phyloP scores from a whole-genome alignment of 1,284 basidiomycete genomes.

The Neolentinus lepideus region DNA sequence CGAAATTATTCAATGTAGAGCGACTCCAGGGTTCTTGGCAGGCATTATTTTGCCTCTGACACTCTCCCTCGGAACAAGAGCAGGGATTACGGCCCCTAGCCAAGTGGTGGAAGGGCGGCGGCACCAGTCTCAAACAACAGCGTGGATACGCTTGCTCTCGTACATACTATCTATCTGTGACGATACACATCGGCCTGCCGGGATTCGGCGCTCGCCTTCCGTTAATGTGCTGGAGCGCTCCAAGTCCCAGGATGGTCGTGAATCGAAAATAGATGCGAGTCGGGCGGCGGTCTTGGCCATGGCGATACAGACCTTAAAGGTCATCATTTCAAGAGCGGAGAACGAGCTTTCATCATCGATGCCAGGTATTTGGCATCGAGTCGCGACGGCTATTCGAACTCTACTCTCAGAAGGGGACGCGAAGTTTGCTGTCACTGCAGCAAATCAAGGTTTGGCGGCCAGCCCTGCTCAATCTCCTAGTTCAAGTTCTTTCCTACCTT shows the following conservation, averaged over 20 bases:
- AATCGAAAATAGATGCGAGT: slow-evolving; percentile 16
- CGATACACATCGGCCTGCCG: slow-evolving; percentile 11
- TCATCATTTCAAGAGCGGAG: slow-evolving; percentile 57
- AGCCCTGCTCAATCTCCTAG: slow-evolving; percentile 39
- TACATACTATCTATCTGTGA: slow-evolving; percentile 48
- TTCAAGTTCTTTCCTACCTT: slow-evolving; percentile 17
- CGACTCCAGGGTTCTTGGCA: slow-evolving; percentile 51
- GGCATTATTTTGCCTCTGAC: slow-evolving; percentile 59
- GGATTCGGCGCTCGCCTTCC: slow-evolving; percentile 13
- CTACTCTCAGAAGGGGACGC: slow-evolving; percentile 54
- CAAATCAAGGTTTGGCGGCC: slow-evolving; percentile 32
- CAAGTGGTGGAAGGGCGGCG: slow-evolving; percentile 37
- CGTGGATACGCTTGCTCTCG: slow-evolving; percentile 62
- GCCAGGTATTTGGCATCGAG: slow-evolving; percentile 55
- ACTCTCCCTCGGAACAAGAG: slow-evolving; percentile 44
- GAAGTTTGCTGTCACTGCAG: slow-evolving; percentile 37
- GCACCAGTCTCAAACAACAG: slow-evolving; percentile 34
- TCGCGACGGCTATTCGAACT: slow-evolving; percentile 40
- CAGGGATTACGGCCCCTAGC: slow-evolving; percentile 34
- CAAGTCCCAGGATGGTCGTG: slow-evolving; percentile 35
- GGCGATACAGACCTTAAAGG: slow-evolving; percentile 64
- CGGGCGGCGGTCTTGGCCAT: slow-evolving; percentile 43
- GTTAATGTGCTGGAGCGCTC: slow-evolving; percentile 24
- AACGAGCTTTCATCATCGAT: slow-evolving; percentile 46
- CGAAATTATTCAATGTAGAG: slow-evolving; percentile 47